phyloP scores from a whole-genome alignment of 2,329 filamentous ascomycete species.

The Geosmithia morbida region DNA sequence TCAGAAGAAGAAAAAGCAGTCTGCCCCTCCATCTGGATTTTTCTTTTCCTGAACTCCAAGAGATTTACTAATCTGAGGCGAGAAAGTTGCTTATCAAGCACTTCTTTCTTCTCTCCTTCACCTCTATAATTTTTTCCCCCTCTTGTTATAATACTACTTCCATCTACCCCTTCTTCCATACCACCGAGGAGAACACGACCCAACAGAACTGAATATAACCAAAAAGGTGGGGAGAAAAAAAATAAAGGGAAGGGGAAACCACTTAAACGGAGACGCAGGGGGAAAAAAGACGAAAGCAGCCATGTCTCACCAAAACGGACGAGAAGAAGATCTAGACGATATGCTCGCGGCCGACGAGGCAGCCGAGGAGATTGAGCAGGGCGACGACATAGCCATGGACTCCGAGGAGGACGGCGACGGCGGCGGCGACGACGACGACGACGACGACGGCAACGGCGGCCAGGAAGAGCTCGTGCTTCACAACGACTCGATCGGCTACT shows the following conservation, averaged over 20 bases:
- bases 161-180: background rate
- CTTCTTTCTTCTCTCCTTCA: background rate
- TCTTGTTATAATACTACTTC: too few relatives aligned
- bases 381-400: conserved; percentile 63
- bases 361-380: conserved; percentile 53
- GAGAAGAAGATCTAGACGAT: conserved; percentile 28
- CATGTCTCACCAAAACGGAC: conserved; percentile 8
- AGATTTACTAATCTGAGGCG: background rate
- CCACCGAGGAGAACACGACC: too few relatives aligned
- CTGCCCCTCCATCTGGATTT: background rate
- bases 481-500: conserved; percentile 89
- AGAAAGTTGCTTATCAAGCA: conserved; percentile 5
- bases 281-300: background rate
- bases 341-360: conserved; percentile 67
- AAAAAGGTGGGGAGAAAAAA: background rate
- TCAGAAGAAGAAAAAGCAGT: background rate
- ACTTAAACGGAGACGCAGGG: background rate
- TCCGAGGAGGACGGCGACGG: conserved; percentile 55
- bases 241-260: too few relatives aligned
- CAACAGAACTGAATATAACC: too few relatives aligned
- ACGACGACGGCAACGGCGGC: conserved; percentile 46
- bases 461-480: conserved; percentile 61
- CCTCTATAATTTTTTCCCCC: background rate
- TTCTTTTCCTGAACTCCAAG: background rate
- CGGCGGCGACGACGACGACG: conserved; percentile 48